Conservation (phyloP, 2,329 filamentous ascomycete species). For the Ploettnerulaceae sp. region DNA sequence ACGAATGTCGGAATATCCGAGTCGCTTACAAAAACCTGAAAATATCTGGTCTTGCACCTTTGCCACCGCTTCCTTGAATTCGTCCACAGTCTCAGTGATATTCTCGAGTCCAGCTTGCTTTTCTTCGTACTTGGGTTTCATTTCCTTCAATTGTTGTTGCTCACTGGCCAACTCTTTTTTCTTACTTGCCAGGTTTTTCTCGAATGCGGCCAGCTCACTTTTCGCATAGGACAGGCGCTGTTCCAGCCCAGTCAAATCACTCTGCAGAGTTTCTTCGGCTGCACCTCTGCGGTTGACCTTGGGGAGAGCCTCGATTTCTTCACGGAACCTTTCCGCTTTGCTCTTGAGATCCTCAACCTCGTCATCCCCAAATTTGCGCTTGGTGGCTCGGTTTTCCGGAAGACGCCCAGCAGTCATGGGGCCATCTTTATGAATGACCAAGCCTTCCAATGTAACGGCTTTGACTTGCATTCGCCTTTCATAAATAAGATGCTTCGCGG, state of each 20-base stretch:
- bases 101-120: conserved; percentile 64
- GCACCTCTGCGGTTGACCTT: conserved; percentile 69
- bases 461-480: conserved; percentile 80
- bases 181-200: conserved; percentile 81
- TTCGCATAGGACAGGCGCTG: conserved; percentile 66
- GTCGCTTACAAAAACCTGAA: conserved; percentile 73
- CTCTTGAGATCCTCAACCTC: conserved; percentile 82
- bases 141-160: conserved; percentile 67
- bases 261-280: conserved; percentile 76
- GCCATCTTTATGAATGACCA: conserved; percentile 92
- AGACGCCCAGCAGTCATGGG: conserved; percentile 94
- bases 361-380: conserved; percentile 82
- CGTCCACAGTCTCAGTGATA: conserved; percentile 50
- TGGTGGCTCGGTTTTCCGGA: conserved; percentile 65
- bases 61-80: conserved; percentile 61
- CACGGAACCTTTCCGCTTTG: conserved; percentile 67
- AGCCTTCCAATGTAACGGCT: conserved; percentile 91
- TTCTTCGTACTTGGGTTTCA: conserved; percentile 72
- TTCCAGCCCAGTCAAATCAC: conserved; percentile 74
- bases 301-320: conserved; percentile 75
- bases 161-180: conserved; percentile 73
- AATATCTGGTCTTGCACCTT: conserved; percentile 88
- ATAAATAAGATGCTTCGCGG: conserved; percentile 88
- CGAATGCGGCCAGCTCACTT: conserved; percentile 71
- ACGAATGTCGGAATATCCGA: conserved; percentile 85